Evolutionary conservation across 495 filamentous ascomycete species (phyloP), one percentile per base, ranked within the genome.

Genomic region (Aspergillus bertholletiae): DNA sequence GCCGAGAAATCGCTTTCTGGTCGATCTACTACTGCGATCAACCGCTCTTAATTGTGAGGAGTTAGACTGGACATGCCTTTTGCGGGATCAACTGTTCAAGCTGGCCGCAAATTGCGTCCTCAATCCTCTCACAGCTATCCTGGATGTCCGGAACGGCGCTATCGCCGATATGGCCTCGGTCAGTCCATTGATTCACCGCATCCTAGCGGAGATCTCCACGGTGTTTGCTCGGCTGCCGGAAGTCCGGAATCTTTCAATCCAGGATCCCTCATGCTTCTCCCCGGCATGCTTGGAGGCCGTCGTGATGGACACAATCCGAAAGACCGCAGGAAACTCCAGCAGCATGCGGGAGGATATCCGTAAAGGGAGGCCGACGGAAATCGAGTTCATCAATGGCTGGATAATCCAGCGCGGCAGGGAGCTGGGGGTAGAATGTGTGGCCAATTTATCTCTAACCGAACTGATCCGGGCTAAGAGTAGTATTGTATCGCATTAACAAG

Each of bases 381-480:
- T 92, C 54, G 78, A 84, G 9, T 89, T 87, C 56, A 84, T 92
- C 58, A 92, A 90, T 70, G 89, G 88, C 9, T 93, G 83, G 72
- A 73, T 92, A 22, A 76, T 90, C 37, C 66, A 65, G 46, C 78
- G 78, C 22, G 88, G 78, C 11, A 72, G 77, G 60, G 79, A 86
- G 62, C 47, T 84, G 45, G 81, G 82, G 7, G 55, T 88, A 5
- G 57, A 71, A n/a, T 80, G 79, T 58, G 68, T 75, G 45, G 70
- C 81, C 54, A 87, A 92, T 60, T 73, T 75, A 49, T 69, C 75
- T 69, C 57, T 86, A 34, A 67, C 78, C n/a, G n/a, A n/a, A n/a
- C n/a, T n/a, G n/a, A n/a, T n/a, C n/a, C n/a, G n/a, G n/a, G n/a
- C n/a, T n/a, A n/a, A n/a, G n/a, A n/a, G n/a, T n/a, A n/a, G n/a